Conservation (phyloP, 768 basidiomycete genomes). For the Lyophyllum atratum region DNA sequence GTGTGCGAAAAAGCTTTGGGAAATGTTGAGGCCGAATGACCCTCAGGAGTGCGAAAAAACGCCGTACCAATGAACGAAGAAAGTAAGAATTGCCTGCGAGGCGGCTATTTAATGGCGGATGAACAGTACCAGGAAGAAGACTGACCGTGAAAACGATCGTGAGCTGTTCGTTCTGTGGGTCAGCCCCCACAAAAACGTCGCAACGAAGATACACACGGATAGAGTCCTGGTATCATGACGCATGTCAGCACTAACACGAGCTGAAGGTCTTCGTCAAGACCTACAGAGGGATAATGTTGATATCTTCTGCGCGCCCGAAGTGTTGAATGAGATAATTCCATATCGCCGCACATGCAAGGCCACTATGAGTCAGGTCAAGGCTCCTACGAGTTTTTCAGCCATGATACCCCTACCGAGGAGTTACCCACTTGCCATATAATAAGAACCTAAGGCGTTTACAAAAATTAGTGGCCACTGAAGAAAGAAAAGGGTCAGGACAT, state of each 20-base stretch:
- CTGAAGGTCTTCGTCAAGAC: slow-evolving; percentile 4
- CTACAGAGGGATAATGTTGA: slow-evolving; percentile 25
- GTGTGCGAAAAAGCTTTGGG: slow-evolving; percentile 25
- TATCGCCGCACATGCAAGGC: slow-evolving; percentile 24
- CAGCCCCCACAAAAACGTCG: neutral
- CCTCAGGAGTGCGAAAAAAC: neutral
- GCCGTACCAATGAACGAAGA: slow-evolving; percentile 29
- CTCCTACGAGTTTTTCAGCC: slow-evolving; percentile 16
- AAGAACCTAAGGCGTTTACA: slow-evolving; percentile 26
- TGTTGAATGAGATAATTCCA: slow-evolving; percentile 27
- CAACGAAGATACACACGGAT: slow-evolving; percentile 5
- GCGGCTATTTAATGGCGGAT: neutral
- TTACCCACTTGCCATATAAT: slow-evolving; percentile 27
- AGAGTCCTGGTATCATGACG: slow-evolving; percentile 2
- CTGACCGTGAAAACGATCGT: slow-evolving; percentile 22
- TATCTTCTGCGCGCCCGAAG: slow-evolving; percentile 17
- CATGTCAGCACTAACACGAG: neutral
- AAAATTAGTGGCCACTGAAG: neutral
- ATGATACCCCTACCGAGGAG: neutral
- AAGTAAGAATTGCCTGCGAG: slow-evolving; percentile 26
- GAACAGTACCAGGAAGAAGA: neutral
- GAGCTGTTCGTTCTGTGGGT: slow-evolving; percentile 6
- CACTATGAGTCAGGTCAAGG: slow-evolving; percentile 26
- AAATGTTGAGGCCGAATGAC: neutral
- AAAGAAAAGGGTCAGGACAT: slow-evolving; percentile 1